Evolutionary conservation across 2,329 filamentous ascomycete species (phyloP), one percentile per base, ranked within the genome.

Genomic region (Venturia asperata): DNA sequence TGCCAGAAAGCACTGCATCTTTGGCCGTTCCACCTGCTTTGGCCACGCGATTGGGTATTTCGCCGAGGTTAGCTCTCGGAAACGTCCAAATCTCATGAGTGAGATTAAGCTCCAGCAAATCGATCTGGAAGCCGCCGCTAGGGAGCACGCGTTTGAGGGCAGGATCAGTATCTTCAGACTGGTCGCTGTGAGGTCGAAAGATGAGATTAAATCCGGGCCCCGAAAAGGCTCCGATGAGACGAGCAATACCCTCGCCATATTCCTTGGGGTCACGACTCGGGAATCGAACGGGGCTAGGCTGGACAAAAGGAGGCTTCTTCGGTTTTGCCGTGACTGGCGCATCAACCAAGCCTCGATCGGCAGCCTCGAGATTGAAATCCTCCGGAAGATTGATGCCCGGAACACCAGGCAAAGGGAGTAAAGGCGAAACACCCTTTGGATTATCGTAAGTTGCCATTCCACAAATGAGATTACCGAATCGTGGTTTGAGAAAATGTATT

Each of bases 161-260:
- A 10, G 39, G 10, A 11, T 41, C 15, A 2, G 39, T 15, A 41
- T n/a, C 17, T 37, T 41, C 39, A 15, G 9, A 13, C 37, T 69
- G 70, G 5, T 64, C 68, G 34, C 68, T 73, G 43, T 72, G 71
- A 0, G 77, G 77, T 0, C 76, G 74, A 64, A 77, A 78, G 61
- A 78, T 77, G 1, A 71, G 70, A 65, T 78, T 78, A 67, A 77
- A 74, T 5, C 77, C 76, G 0, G 67, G 71, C 0, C 76, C 76
- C 17, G 65, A 66, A 55, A 71, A 77, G 0, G 68, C 66, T 39
- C 73, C 74, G 5, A 41, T 67, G 65, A 76, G 74, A 13, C 70
- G 58, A n/a, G 58, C 17, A 0, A 75, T 64, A 4, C 71, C 68
- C n/a, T 55, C 49, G 11, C 69, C 72, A 19, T 6, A 55, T 9